Percentiles rank a stretch among this genome's conserved stretches.
phyloP scores from a whole-genome alignment of 129 eudicot genomes.

The Escallonia herrerae region DNA sequence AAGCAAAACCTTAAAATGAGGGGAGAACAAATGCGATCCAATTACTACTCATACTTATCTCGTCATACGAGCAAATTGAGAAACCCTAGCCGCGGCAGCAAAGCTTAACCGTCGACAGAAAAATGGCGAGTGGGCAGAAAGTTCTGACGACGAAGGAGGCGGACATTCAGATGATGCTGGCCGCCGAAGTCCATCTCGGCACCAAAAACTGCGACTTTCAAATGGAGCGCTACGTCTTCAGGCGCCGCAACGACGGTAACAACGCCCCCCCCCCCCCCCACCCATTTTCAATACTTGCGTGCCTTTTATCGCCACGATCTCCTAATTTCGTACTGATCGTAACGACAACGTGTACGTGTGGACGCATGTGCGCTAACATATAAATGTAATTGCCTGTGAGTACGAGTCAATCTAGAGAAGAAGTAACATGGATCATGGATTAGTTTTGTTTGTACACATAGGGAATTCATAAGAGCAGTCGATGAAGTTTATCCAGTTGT shows the following conservation, averaged over 20 bases:
- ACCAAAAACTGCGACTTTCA: slow-evolving; percentile 77
- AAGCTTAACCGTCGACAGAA: background rate
- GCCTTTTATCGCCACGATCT: background rate
- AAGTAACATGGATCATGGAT: too few relatives aligned
- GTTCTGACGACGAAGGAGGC: slow-evolving; percentile 42
- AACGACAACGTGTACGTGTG: background rate
- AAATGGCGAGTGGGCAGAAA: slow-evolving; percentile 20
- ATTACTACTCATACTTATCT: too few relatives aligned
- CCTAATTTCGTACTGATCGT: too few relatives aligned
- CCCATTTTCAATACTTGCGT: background rate
- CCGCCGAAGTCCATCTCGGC: slow-evolving; percentile 75
- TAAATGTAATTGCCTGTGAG: background rate
- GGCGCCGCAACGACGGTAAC: slow-evolving; percentile 56
- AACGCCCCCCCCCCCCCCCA: background rate
- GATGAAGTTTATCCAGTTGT: too few relatives aligned
- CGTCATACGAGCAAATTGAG: too few relatives aligned
- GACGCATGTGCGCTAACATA: background rate
- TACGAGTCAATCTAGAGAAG: background rate
- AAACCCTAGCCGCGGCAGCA: too few relatives aligned
- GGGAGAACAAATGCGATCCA: too few relatives aligned
- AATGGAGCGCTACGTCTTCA: slow-evolving; percentile 74
- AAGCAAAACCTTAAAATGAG: too few relatives aligned
- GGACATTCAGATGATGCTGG: slow-evolving; percentile 73
- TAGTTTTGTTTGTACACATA: too few relatives aligned
- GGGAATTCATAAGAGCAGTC: too few relatives aligned